Percentiles rank a stretch among this genome's conserved stretches.
These are phyloP conservation scores for Vigna unguiculata DNA, from an alignment of 306 rosid genomes.

Conservation along the genomic window DNA sequence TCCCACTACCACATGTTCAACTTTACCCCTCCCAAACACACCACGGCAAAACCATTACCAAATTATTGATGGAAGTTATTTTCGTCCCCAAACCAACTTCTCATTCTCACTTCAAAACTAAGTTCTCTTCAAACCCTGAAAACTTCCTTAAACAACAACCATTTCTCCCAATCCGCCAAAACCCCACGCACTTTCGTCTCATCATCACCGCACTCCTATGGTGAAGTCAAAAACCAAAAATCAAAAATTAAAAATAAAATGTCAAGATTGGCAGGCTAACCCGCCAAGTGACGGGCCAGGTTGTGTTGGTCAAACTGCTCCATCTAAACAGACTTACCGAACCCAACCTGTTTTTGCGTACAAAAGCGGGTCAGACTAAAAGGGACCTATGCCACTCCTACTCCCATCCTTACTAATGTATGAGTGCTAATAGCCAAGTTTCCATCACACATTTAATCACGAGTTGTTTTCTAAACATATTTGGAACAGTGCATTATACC, in stretches of 20 bases:
- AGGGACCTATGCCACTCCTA: no score
- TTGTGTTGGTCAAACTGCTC: no score
- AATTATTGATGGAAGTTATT: slow-evolving; percentile 66
- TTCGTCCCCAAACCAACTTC: slow-evolving; percentile 66
- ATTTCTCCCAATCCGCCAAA: slow-evolving; percentile 45
- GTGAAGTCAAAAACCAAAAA: slow-evolving; percentile 80
- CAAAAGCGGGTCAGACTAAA: no score
- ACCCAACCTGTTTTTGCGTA: no score
- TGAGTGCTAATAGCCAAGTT: no score
- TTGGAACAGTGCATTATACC: not conserved
- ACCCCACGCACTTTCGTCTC: slow-evolving; percentile 26
- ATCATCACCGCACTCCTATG: slow-evolving; percentile 57
- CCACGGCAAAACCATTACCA: slow-evolving; percentile 14
- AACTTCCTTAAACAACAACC: slow-evolving; percentile 23
- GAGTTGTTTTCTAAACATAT: not conserved
- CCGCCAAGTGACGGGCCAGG: no score
- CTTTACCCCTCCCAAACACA: not conserved
- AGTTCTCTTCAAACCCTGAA: slow-evolving; percentile 46
- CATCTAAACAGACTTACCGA: no score
- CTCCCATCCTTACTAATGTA: no score
- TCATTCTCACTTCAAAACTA: slow-evolving; percentile 61
- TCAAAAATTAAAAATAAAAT: no score
- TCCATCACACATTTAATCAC: not conserved
- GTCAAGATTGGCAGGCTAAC: no score
- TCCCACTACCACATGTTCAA: slow-evolving; percentile 40